Evolutionary conservation across 352 stramenopile species (phyloP).

Genomic region (Pilasporangium apinafurcum): DNA sequence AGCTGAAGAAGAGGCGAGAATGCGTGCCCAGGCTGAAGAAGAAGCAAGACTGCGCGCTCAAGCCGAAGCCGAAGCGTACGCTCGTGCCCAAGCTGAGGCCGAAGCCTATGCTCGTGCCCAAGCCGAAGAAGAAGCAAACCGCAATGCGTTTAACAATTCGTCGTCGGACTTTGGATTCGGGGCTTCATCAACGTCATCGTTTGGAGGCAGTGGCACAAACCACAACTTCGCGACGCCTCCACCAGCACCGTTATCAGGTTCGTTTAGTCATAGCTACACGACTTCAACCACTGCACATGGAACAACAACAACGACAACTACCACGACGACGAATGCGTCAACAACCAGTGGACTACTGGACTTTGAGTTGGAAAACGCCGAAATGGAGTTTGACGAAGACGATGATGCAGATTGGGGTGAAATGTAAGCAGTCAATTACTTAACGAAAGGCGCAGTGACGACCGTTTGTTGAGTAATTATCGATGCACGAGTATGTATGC

Average conservation of each 20-base stretch:
- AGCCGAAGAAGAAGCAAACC: constrained; percentile 16
- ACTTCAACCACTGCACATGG: constrained; percentile 12
- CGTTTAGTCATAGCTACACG: no score
- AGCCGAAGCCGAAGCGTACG: constrained; percentile 13
- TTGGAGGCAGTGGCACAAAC: constrained; percentile 16
- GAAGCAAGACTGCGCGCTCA: constrained; percentile 15
- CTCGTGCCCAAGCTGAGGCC: constrained; percentile 11
- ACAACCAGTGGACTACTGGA: constrained; percentile 57
- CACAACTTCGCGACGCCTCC: constrained; percentile 19
- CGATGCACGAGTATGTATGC: no score
- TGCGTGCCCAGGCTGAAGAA: constrained; percentile 17
- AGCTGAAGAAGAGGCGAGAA: constrained; percentile 7
- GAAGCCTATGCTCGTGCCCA: constrained; percentile 16
- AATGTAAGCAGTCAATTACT: constrained; percentile 39
- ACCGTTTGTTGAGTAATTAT: no score
- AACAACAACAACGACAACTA: constrained; percentile 15
- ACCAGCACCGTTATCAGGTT: no score
- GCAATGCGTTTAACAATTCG: constrained; percentile 16
- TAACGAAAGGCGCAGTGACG: no score
- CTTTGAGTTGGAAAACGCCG: constrained; percentile 71
- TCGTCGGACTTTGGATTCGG: constrained; percentile 12
- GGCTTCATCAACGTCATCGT: constrained; percentile 14
- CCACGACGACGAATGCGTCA: constrained; percentile 12
- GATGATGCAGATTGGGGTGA: constrained; percentile 81
- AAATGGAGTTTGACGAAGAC: constrained; percentile 74